Evolutionary conservation across 257 asterid genomes (phyloP), one percentile per base, ranked within the genome.

Genomic region (Coffea eugenioides): DNA sequence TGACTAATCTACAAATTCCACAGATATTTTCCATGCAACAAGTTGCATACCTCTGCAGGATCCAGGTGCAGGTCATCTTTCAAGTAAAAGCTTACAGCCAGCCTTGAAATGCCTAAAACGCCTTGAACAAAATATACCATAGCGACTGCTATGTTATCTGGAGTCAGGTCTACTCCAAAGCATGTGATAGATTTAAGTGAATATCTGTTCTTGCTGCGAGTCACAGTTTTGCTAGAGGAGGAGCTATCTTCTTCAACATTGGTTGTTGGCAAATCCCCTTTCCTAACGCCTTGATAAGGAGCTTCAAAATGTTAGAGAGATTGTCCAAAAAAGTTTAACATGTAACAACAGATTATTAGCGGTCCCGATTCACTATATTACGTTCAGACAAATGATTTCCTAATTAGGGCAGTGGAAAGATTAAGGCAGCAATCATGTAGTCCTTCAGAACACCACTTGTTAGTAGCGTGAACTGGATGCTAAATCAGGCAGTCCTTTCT

Each of bases 91-190:
- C 83, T 96, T 81, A 94, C 97, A 79, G 98, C 99, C 82, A 96
- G 93, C 84, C 97, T 89, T 45, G 99, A 81, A 65, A 96, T 97
- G 82, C 97, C 97, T 85, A 96, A 83, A 80, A 96, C 99, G 43
- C 99, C 99, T 89, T 96, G 99, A 73, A 96, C 99, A 78, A 96
- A 96, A 86, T 96, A 96, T 79, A 96, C 99, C 99, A 94, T 94
- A 51, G 98, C 99, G 81, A 96, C 98, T 6, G 99, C 99, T 83
- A 96, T 83, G 82, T 73, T 94, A 88, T 94, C 98, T 54, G 99
- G 97, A 57, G 95, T 89, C 79, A 96, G 89, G 78, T 94, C 93
- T 80, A 94, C 98, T 65, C 98, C 99, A 41, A 94, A 92, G 86
- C 87, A 88, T 67, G 80, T 85, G 74, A 91, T 82, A 71, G 91